A percentile compares a stretch with the other conserved stretches of the same genome.
These are phyloP conservation scores for Ceratonia siliqua DNA, from an alignment of 306 rosid species.

Conservation along the genomic window DNA sequence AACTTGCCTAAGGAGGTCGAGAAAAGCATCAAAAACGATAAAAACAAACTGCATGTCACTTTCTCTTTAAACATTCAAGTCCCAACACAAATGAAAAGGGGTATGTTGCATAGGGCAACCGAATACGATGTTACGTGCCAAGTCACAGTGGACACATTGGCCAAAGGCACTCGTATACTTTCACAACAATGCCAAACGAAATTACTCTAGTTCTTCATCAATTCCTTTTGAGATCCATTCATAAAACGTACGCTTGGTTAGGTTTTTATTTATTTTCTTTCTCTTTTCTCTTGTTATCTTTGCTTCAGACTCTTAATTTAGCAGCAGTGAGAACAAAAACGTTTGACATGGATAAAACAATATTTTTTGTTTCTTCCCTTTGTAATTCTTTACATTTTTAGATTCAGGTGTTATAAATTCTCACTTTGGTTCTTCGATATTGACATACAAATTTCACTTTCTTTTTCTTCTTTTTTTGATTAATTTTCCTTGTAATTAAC, in stretches of 20 bases:
- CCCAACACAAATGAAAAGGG: neutral
- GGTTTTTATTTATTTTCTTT: neutral
- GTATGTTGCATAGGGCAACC: slow-evolving; percentile 14
- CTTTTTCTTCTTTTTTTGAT: too few species aligned
- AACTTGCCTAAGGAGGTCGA: slow-evolving; percentile 33
- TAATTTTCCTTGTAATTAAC: too few species aligned
- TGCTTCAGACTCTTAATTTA: neutral
- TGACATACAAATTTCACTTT: neutral
- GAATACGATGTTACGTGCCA: slow-evolving; percentile 37
- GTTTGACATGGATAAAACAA: neutral
- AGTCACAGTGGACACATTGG: slow-evolving; percentile 44
- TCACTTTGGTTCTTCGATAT: neutral
- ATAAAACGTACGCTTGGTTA: neutral
- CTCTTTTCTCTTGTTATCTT: neutral
- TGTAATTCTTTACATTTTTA: neutral
- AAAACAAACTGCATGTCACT: neutral
- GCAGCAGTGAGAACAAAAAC: neutral
- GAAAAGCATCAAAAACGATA: slow-evolving; percentile 8
- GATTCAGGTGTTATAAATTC: slow-evolving; percentile 1
- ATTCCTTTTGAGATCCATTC: neutral
- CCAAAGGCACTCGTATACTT: slow-evolving; percentile 33
- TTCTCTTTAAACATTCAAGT: slow-evolving; percentile 41
- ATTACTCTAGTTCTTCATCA: neutral
- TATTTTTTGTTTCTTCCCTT: neutral
- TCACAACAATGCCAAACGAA: slow-evolving; percentile 39